Evolutionary conservation across 2,329 filamentous ascomycete genomes (phyloP), one percentile per base, ranked within the genome.

Genomic region (Exophiala viscosa): DNA sequence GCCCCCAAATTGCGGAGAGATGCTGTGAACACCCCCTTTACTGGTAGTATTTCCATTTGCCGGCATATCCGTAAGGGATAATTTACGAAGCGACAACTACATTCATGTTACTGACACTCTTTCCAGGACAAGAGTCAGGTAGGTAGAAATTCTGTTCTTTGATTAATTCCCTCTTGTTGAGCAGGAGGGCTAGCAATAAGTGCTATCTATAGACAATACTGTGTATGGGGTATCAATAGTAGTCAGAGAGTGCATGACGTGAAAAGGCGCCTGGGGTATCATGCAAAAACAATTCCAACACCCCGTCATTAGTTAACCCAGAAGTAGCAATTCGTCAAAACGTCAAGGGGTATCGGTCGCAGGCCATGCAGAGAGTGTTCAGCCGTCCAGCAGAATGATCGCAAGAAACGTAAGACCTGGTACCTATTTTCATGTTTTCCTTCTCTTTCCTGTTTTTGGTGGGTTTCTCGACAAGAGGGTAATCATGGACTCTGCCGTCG

Each of bases 381-480:
- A 43, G 40, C 45, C 45, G 43, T 43, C 33, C 42, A 43, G 42
- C 38, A 57, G 53, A 57, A 53, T 52, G 50, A 53, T 45, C 34
- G 54, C 36, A 41, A 53, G 45, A 52, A 48, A 48, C 17, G 28
- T 33, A 42, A 46, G 42, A 42, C 23, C 36, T 45, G 23, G 34
- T 33, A 34, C 23, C 31, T 42, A 41, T 45, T 28, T 31, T 47
- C 10, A 28, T 5, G 5, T 48, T 52, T 41, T 49, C 34, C 47
- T 42, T 39, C 34, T 48, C 49, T 48, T 49, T 45, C 20, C 10
- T 47, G 13, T 51, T 34, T 31, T 3, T 44, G n/a, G 28, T 23
- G 18, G 28, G 14, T 42, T 41, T 20, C 17, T 50, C 13, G 20
- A 48, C 13, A 15, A 13, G 47, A n/a, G n/a, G 28, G 36, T 31